These are phyloP conservation scores for Suillus alpinus DNA, from an alignment of 768 basidiomycete genomes.

Conservation along the genomic window DNA sequence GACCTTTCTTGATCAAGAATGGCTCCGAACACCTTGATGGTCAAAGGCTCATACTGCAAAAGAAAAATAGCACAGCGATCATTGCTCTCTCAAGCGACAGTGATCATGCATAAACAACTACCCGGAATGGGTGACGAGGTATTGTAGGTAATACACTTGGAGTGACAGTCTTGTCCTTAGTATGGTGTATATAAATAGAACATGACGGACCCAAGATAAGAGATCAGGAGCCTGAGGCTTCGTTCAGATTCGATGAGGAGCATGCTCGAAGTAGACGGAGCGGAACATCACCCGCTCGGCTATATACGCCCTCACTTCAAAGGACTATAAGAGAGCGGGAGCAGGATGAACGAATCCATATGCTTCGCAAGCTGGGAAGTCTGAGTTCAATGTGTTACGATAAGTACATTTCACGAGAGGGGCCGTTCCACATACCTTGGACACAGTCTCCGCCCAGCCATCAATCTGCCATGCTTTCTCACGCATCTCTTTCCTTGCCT, in stretches of 20 bases:
- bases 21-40: background rate
- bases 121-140: background rate
- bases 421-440: slow-evolving; percentile 56
- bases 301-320: slow-evolving; percentile 51
- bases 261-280: background rate
- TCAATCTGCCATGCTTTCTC: slow-evolving; percentile 93
- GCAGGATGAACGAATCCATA: slow-evolving; percentile 87
- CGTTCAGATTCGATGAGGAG: background rate
- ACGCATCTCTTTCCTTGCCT: slow-evolving; percentile 77
- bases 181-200: background rate
- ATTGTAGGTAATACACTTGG: background rate
- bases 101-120: background rate
- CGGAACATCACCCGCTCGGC: background rate
- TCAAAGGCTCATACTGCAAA: background rate
- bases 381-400: slow-evolving; percentile 37
- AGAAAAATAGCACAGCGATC: background rate
- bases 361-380: slow-evolving; percentile 82
- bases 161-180: background rate
- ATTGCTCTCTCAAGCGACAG: background rate
- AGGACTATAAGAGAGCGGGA: slow-evolving; percentile 79
- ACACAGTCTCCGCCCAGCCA: slow-evolving; percentile 93
- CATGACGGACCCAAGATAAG: background rate
- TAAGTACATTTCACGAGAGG: too few species aligned
- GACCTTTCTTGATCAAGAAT: background rate
- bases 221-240: background rate